These are phyloP conservation scores for Nakaseomyces bracarensis DNA, from an alignment of 1,139 yeast genomes.

Conservation along the genomic window DNA sequence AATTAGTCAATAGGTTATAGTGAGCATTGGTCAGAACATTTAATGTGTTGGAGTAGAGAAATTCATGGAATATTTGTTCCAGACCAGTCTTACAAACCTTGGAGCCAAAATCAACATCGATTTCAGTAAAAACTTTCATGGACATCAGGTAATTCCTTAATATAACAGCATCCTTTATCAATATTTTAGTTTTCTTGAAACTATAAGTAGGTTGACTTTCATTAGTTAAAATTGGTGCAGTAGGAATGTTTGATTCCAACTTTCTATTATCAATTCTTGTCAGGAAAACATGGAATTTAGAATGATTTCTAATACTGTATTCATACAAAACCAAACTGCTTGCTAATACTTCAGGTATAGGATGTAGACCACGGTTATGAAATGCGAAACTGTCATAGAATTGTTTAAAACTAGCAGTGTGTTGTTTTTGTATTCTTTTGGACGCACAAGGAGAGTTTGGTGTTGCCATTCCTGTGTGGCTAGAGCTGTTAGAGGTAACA, in stretches of 20 bases:
- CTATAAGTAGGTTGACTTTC: slow-evolving; percentile 5
- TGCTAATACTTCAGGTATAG: slow-evolving; percentile 27
- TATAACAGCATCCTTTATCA: slow-evolving; percentile 21
- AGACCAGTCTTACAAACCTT: slow-evolving; percentile 23
- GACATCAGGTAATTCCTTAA: slow-evolving; percentile 28
- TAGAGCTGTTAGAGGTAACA: neutral
- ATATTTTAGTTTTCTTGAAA: slow-evolving; percentile 8
- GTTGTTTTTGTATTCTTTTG: slow-evolving; percentile 14
- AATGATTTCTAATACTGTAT: slow-evolving; percentile 18
- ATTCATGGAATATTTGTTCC: slow-evolving; percentile 18
- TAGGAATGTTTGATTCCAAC: slow-evolving; percentile 22
- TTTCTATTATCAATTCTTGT: slow-evolving; percentile 28
- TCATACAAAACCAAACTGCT: slow-evolving; percentile 27
- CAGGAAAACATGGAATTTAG: slow-evolving; percentile 25
- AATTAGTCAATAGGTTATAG: slow-evolving; percentile 25
- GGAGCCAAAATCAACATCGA: slow-evolving; percentile 21
- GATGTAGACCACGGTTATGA: slow-evolving; percentile 23
- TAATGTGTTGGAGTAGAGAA: slow-evolving; percentile 18
- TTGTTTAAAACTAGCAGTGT: slow-evolving; percentile 19
- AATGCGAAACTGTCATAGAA: slow-evolving; percentile 29
- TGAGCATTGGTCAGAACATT: slow-evolving; percentile 26
- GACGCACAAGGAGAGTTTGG: slow-evolving; percentile 7
- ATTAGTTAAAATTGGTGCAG: slow-evolving; percentile 8
- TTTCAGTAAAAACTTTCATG: slow-evolving; percentile 23
- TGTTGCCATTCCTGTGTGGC: slow-evolving; percentile 9